These are phyloP conservation scores for Phytophthora pistaciae DNA, from an alignment of 352 stramenopile species.

Conservation along the genomic window DNA sequence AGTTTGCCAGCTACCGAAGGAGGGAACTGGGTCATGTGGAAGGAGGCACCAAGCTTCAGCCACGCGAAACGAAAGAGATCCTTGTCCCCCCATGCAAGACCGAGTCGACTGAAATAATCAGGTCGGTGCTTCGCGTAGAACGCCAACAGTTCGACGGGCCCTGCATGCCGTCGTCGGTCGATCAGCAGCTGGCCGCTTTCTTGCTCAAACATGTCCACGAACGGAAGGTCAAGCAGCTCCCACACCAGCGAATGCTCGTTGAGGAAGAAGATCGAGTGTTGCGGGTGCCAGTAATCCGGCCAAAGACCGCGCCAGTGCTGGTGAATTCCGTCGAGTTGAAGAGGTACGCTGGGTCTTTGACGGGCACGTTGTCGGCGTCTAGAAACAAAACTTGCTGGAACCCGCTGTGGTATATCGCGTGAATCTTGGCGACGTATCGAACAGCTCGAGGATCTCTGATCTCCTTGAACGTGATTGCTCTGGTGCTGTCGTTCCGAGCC, in stretches of 20 bases:
- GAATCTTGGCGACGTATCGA: slow-evolving; percentile 55
- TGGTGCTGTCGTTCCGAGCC: slow-evolving; percentile 27
- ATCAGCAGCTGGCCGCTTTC: slow-evolving; percentile 77
- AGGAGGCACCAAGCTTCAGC: slow-evolving; percentile 64
- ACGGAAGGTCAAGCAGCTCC: slow-evolving; percentile 59
- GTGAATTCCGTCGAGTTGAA: slow-evolving; percentile 57
- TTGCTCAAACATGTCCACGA: slow-evolving; percentile 80
- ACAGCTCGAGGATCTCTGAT: slow-evolving; percentile 35
- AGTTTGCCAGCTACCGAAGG: slow-evolving; percentile 47
- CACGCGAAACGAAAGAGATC: slow-evolving; percentile 80
- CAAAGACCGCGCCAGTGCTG: slow-evolving; percentile 63
- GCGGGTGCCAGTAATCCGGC: slow-evolving; percentile 77
- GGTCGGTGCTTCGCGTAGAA: slow-evolving; percentile 64
- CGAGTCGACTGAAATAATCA: slow-evolving; percentile 59
- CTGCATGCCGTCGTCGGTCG: slow-evolving; percentile 39
- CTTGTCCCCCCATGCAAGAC: slow-evolving; percentile 74
- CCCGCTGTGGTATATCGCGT: slow-evolving; percentile 61
- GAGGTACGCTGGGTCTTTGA: slow-evolving; percentile 65
- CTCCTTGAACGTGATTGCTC: slow-evolving; percentile 43
- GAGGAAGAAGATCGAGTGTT: slow-evolving; percentile 73
- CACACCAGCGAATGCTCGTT: slow-evolving; percentile 61
- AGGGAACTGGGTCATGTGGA: slow-evolving; percentile 60
- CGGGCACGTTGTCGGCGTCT: slow-evolving; percentile 73
- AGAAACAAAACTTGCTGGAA: slow-evolving; percentile 76
- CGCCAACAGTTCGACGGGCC: slow-evolving; percentile 53